Evolutionary conservation across 805 yeast genomes (phyloP).

Genomic region (Metschnikowia lachancei): DNA sequence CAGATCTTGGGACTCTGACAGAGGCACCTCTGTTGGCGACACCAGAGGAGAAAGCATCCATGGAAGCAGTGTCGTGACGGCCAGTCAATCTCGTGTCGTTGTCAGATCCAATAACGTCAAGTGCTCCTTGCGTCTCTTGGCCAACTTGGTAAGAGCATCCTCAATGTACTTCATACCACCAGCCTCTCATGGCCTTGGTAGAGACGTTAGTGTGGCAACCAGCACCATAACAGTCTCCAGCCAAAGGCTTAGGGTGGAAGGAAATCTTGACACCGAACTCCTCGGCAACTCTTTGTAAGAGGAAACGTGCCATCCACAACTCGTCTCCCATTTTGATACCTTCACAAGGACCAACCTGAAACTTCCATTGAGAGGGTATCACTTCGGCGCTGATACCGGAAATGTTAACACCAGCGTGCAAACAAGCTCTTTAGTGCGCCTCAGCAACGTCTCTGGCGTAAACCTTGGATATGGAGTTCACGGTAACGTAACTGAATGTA

Average conservation of each 20-base stretch:
- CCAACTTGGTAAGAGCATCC: constrained; percentile 86
- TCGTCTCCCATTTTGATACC: constrained; percentile 98
- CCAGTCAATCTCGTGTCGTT: constrained; percentile 96
- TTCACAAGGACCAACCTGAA: constrained; percentile 97
- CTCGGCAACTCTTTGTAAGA: constrained; percentile 93
- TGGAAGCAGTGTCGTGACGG: constrained; percentile 96
- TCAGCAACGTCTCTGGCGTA: constrained; percentile 97
- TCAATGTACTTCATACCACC: constrained; percentile 97
- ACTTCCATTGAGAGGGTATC: constrained; percentile 99
- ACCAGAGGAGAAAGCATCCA: constrained; percentile 89
- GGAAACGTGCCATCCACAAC: constrained; percentile 93
- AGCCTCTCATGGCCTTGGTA: constrained; percentile 86
- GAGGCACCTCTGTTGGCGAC: constrained; percentile 99
- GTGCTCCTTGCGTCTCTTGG: constrained; percentile 96
- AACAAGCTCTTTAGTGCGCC: constrained; percentile 98
- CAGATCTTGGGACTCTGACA: constrained; percentile 97
- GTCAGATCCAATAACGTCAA: constrained; percentile 90
- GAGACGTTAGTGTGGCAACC: constrained; percentile 99
- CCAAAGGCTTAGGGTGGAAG: constrained; percentile 98
- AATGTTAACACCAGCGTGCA: constrained; percentile 84
- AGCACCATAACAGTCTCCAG: constrained; percentile 99
- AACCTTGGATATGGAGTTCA: no score
- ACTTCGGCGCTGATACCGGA: constrained; percentile 99
- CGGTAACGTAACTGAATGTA: no score
- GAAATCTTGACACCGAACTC: constrained; percentile 98